Evolutionary conservation across 2,329 filamentous ascomycete species (phyloP), one percentile per base, ranked within the genome.

Genomic region (Balansia obtecta): DNA sequence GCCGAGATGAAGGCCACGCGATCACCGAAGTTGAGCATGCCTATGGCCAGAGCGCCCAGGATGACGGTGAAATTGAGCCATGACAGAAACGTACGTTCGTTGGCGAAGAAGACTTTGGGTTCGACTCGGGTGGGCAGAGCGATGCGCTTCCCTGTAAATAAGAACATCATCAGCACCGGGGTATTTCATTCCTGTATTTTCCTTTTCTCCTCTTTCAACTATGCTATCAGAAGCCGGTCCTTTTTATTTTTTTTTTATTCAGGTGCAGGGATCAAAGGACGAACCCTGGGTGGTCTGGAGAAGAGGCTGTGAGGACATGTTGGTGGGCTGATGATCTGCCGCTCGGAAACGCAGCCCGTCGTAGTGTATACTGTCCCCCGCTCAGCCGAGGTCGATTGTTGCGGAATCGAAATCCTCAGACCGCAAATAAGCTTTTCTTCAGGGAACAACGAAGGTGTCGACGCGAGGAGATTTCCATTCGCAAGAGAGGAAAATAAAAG

Each of bases 51-150:
- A 56, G 93, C 93, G 63, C 93, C 93, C 54, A 98, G 86, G 70
- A 98, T 91, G 64, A 98, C 90, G 68, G 90, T 95, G 77, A 97
- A 97, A 79, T 98, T 98, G 64, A 98, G 87, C 93, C 93, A 98
- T 70, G 89, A 95, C 63, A 98, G 83, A 68, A 98, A 98, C 56
- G 93, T 98, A 56, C 93, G 88, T 74, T 98, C 93, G 77, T 98
- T 98, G 72, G 93, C 93, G 77, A 98, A 98, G 82, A 97, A 98
- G 75, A 98, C 93, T 73, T 98, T 98, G 62, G 93, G 93, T 71
- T 98, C 93, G 70, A 98, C 91, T 59, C 93, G 89, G 53, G 91
- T 96, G 52, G 93, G 93, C 57, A 98, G 88, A 62, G 93, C 91
- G 67, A 98, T 97, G 66, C 91, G 88, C 75, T 98, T 98, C 79